These are phyloP conservation scores for Handroanthus guayacan DNA, from an alignment of 257 asterid genomes.

Conservation along the genomic window DNA sequence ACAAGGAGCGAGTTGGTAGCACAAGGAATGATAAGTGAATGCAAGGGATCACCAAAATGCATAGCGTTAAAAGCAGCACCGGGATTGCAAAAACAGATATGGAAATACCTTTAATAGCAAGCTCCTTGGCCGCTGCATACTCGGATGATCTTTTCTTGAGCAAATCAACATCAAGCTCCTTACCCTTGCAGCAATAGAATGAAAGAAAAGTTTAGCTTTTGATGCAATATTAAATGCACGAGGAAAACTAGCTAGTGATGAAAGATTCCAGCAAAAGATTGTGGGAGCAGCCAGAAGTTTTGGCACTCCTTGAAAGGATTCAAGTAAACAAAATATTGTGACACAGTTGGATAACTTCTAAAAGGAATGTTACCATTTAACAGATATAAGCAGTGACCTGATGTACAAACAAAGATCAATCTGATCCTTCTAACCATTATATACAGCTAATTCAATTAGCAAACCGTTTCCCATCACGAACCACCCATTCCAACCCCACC, in stretches of 20 bases:
- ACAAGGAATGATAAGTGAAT: constrained; percentile 10
- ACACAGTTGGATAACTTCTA: background rate
- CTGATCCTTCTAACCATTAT: background rate
- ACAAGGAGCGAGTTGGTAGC: background rate
- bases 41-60: constrained; percentile 17
- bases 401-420: background rate
- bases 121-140: constrained; percentile 84
- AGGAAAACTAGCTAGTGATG: background rate
- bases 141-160: constrained; percentile 72
- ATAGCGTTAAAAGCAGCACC: background rate
- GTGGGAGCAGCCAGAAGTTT: background rate
- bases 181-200: constrained; percentile 48
- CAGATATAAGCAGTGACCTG: constrained; percentile 1
- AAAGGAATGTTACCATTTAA: background rate
- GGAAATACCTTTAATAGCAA: constrained; percentile 69
- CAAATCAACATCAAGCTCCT: constrained; percentile 75
- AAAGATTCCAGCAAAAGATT: constrained; percentile 16
- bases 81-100: constrained; percentile 1
- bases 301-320: background rate
- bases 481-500: background rate
- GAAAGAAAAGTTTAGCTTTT: constrained; percentile 16
- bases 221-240: constrained; percentile 18
- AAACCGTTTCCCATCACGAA: background rate
- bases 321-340: background rate
- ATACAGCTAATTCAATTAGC: background rate